Evolutionary conservation across 2,329 filamentous ascomycete species (phyloP).

Genomic region (Pseudocercospora vitis): DNA sequence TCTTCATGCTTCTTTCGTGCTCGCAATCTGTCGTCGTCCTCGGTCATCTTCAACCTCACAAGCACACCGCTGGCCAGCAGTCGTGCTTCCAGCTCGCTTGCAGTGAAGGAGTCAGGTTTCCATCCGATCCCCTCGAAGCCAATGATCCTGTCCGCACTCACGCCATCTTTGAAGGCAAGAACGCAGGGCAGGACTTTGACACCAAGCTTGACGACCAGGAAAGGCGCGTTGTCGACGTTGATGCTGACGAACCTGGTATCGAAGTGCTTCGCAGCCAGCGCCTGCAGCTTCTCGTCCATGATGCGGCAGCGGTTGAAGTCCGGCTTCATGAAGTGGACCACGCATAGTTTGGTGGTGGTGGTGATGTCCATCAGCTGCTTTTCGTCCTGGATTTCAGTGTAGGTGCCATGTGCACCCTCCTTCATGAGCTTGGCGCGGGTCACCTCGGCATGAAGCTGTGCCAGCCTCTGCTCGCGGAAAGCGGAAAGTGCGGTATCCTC

Average conservation of each 20-base stretch:
- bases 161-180: constrained; percentile 57
- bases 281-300: constrained; percentile 61
- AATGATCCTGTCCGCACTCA: constrained; percentile 57
- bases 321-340: constrained; percentile 65
- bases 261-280: constrained; percentile 58
- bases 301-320: constrained; percentile 62
- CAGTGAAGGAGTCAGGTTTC: constrained; percentile 55
- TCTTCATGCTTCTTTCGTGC: constrained; percentile 36
- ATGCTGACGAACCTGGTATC: constrained; percentile 60
- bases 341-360: constrained; percentile 56
- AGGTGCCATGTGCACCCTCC: constrained; percentile 48
- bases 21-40: constrained; percentile 43
- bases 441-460: constrained; percentile 59
- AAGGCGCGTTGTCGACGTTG: constrained; percentile 61
- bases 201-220: constrained; percentile 58
- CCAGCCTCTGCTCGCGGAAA: constrained; percentile 58
- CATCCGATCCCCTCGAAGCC: constrained; percentile 60
- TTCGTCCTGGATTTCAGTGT: constrained; percentile 58
- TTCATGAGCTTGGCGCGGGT: constrained; percentile 52
- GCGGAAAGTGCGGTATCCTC: constrained; percentile 55
- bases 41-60: constrained; percentile 52
- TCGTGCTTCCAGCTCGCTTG: constrained; percentile 54
- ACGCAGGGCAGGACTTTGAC: constrained; percentile 61
- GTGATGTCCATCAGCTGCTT: constrained; percentile 61
- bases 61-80: constrained; percentile 54